A percentile compares a stretch with the other conserved stretches of the same genome.
phyloP scores from a whole-genome alignment of 1,284 basidiomycete genomes.

The Ustilago vetiveriae region DNA sequence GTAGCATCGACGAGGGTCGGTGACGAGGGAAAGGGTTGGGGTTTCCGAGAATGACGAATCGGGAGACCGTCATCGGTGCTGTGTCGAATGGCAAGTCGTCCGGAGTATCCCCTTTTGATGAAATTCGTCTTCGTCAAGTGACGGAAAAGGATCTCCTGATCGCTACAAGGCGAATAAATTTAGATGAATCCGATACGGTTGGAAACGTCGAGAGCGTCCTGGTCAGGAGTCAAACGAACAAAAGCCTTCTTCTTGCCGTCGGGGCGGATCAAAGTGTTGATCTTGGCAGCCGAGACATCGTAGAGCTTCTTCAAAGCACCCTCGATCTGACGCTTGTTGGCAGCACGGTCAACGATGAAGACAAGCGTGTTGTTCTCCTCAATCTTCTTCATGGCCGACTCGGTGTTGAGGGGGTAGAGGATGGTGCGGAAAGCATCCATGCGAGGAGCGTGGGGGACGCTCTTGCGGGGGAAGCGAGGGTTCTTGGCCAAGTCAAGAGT shows the following conservation, averaged over 20 bases:
- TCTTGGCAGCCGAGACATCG: conserved; percentile 92
- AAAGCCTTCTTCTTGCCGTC: conserved; percentile 99
- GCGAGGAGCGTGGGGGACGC: conserved; percentile 89
- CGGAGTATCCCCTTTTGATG: no score
- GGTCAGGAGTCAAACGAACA: conserved; percentile 90
- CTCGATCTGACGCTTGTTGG: conserved; percentile 96
- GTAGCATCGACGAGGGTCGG: no score
- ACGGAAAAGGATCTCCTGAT: no score
- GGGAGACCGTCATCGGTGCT: no score
- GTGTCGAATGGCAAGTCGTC: no score
- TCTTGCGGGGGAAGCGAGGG: conserved; percentile 94
- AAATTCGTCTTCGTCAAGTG: no score
- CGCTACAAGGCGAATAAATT: no score
- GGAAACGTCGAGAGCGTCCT: conserved; percentile 96
- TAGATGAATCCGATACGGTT: conserved; percentile 82
- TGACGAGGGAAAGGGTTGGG: no score
- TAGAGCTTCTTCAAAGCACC: conserved; percentile 99
- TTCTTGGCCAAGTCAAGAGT: conserved; percentile 84
- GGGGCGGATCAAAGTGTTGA: conserved; percentile 99
- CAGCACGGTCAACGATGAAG: conserved; percentile 92
- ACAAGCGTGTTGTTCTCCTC: conserved; percentile 99
- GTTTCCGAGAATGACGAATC: no score
- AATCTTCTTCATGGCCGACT: conserved; percentile 81
- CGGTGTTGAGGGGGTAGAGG: conserved; percentile 76
- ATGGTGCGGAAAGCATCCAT: conserved; percentile 98